phyloP scores from a whole-genome alignment of 192 early-diverging fungal species.

The Coemansia sp. region DNA sequence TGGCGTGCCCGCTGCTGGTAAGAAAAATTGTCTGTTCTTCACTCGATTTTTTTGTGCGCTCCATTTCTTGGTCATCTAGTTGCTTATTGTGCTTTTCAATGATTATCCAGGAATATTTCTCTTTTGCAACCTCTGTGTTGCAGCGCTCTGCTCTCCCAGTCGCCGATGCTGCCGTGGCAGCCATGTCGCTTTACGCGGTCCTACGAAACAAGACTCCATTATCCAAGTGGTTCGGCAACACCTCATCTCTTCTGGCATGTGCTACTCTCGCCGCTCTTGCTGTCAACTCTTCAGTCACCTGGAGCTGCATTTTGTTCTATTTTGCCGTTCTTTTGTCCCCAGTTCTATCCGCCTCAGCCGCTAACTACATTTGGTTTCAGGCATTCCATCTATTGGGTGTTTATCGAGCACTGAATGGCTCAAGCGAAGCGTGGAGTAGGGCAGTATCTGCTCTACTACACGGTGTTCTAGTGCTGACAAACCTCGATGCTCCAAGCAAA shows the following conservation, averaged over 20 bases:
- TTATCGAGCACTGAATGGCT: background rate
- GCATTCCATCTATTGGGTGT: background rate
- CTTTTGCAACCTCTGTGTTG: background rate
- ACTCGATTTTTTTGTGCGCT: background rate
- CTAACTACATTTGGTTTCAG: conserved; percentile 6
- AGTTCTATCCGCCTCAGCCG: background rate
- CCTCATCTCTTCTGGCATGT: background rate
- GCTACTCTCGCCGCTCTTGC: background rate
- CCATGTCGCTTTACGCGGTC: background rate
- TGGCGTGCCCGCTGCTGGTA: background rate
- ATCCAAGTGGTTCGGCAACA: background rate
- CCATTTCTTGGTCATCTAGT: background rate
- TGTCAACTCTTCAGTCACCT: background rate
- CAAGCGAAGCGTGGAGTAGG: background rate
- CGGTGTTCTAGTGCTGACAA: background rate
- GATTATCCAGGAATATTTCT: background rate
- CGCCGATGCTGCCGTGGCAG: background rate
- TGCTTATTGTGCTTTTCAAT: background rate
- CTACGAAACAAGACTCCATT: background rate
- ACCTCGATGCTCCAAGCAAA: background rate
- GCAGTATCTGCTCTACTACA: background rate
- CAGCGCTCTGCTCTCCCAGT: background rate
- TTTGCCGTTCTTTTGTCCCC: background rate
- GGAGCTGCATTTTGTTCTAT: background rate
- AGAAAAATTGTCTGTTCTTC: background rate